Base-by-base conservation (phyloP, 2,329 filamentous ascomycete species). In the Fusarium graminum region DNA sequence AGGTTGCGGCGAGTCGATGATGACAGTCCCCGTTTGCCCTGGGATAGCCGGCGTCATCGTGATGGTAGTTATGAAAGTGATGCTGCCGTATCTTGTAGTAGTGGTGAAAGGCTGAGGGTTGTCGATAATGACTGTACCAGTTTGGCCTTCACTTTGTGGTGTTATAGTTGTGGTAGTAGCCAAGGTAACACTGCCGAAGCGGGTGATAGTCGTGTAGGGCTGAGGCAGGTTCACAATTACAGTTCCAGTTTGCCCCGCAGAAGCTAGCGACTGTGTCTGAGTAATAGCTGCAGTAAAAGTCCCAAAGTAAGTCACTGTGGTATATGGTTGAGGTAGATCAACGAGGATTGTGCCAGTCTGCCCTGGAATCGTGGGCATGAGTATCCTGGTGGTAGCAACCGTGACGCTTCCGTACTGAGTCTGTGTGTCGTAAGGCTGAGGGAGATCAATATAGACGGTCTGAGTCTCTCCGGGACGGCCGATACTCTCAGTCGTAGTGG, bases 321-420 rank as follows among this genome's bases (percentile, higher is more conserved):
- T 32, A 5, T 38, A 57, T 6, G 43, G 56, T n/a, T 59, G 52
- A 2, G 52, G 56, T 1, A 49, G 12, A 6, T 52, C 57, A n/a
- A 60, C 16, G 3, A 60, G 7, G 8, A 59, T 36, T 2, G 53
- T 60, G 4, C 53, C 53, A 1, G 53, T 60, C 8, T 59, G 34
- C 2, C 57, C 57, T 16, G 44, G 28, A 12, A 19, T 19, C 12
- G 44, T 25, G 7, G 57, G 53, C 2, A 17, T 9, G 1, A 59
- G 12, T 11, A 47, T 52, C 3, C 44, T 44, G 3, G 57, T 59
- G 7, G 28, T 45, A 14, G 44, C n/a, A 6, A 16, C 17, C 4
- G 44, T 39, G 3, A 38, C 34, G 6, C 39, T 36, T 0, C 44
- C 53, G 14, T 44, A 60, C 6, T 34, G 28, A 2, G 57, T 59